These are phyloP conservation scores for Venturia effusa DNA, from an alignment of 2,329 filamentous ascomycete species.

Conservation along the genomic window DNA sequence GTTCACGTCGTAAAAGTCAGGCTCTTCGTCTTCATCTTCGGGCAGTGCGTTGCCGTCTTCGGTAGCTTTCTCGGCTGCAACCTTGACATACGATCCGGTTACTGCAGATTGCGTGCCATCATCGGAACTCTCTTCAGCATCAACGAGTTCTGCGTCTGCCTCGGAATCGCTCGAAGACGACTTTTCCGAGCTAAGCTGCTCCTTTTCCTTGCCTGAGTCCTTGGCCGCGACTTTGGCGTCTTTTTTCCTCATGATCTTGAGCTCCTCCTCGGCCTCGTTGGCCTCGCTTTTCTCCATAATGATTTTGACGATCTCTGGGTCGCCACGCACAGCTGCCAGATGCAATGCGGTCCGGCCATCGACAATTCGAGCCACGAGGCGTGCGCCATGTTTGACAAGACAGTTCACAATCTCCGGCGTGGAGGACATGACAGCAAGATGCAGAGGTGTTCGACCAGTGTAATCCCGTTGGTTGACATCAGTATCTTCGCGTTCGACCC, in stretches of 20 bases:
- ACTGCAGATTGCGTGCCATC: constrained; percentile 23
- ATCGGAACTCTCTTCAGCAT: constrained; percentile 25
- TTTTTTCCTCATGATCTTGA: constrained; percentile 27
- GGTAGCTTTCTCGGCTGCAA: constrained; percentile 39
- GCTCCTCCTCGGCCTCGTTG: constrained; percentile 57
- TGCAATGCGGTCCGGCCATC: constrained; percentile 79
- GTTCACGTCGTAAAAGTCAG: constrained; percentile 72
- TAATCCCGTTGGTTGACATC: constrained; percentile 67
- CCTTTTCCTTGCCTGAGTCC: constrained; percentile 13
- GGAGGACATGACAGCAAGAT: constrained; percentile 61
- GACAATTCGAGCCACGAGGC: constrained; percentile 62
- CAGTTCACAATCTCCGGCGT: constrained; percentile 58
- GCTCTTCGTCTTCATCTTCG: constrained; percentile 50
- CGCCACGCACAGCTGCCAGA: constrained; percentile 61
- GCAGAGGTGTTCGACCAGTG: constrained; percentile 67
- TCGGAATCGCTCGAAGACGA: neutral
- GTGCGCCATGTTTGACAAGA: constrained; percentile 61
- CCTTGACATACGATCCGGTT: constrained; percentile 66
- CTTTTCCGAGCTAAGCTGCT: constrained; percentile 21
- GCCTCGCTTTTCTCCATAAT: constrained; percentile 62
- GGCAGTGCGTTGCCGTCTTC: constrained; percentile 34
- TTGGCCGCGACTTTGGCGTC: constrained; percentile 6
- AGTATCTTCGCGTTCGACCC: constrained; percentile 54
- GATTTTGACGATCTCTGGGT: constrained; percentile 56
- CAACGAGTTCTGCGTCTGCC: constrained; percentile 27